Percentiles rank a stretch among this genome's conserved stretches.
phyloP scores from a whole-genome alignment of 2,329 filamentous ascomycete species.

The Acephala macrosclerotiorum region DNA sequence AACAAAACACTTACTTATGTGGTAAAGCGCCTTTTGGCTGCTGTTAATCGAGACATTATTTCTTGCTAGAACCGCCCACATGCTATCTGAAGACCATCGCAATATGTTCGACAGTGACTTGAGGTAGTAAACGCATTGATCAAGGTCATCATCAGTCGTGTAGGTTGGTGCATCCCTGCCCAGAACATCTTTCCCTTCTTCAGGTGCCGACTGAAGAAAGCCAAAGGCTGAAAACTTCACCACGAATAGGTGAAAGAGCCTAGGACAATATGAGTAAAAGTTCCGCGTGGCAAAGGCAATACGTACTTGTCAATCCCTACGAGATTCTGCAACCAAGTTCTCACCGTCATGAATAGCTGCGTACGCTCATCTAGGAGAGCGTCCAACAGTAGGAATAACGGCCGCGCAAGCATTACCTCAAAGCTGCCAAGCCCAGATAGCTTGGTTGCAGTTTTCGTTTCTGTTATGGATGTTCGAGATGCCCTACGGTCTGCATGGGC shows the following conservation, averaged over 20 bases:
- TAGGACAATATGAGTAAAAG: slow-evolving; percentile 40
- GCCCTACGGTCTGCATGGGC: slow-evolving; percentile 55
- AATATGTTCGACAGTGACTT: slow-evolving; percentile 78
- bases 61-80: slow-evolving; percentile 74
- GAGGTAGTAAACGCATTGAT: slow-evolving; percentile 80
- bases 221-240: slow-evolving; percentile 62
- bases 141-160: slow-evolving; percentile 70
- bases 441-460: slow-evolving; percentile 47
- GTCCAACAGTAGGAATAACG: slow-evolving; percentile 83
- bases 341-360: slow-evolving; percentile 78
- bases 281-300: background rate
- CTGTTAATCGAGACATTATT: slow-evolving; percentile 60
- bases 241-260: slow-evolving; percentile 67
- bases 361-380: slow-evolving; percentile 75
- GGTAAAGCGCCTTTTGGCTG: slow-evolving; percentile 51
- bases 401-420: slow-evolving; percentile 79
- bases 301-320: slow-evolving; percentile 68
- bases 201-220: slow-evolving; percentile 53
- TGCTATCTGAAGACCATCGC: slow-evolving; percentile 69
- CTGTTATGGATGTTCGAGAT: slow-evolving; percentile 52
- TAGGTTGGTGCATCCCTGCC: slow-evolving; percentile 46
- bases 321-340: slow-evolving; percentile 79
- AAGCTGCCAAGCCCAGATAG: slow-evolving; percentile 67
- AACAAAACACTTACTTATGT: slow-evolving; percentile 58
- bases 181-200: slow-evolving; percentile 30